Evolutionary conservation across 768 basidiomycete species (phyloP).

Genomic region (Polyporus arcularius): DNA sequence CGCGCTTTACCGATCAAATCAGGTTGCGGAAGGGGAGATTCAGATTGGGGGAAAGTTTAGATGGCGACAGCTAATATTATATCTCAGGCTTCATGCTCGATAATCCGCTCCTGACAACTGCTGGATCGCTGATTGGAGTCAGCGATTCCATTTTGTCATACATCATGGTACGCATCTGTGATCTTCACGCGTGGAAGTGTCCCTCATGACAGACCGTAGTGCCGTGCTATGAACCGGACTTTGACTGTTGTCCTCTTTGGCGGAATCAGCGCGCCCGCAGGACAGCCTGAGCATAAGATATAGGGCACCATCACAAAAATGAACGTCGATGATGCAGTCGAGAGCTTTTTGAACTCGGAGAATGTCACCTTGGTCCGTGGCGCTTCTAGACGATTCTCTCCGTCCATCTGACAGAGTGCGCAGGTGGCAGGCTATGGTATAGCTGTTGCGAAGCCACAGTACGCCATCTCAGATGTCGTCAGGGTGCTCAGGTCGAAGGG

Average conservation of each 20-base stretch:
- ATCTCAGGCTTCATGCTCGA: slow-evolving; percentile 80
- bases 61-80: background rate
- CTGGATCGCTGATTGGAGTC: slow-evolving; percentile 87
- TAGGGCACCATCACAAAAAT: slow-evolving; percentile 81
- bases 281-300: slow-evolving; percentile 63
- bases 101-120: slow-evolving; percentile 78
- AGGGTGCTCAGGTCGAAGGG: slow-evolving; percentile 70
- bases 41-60: too few species aligned
- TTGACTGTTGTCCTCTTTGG: slow-evolving; percentile 85
- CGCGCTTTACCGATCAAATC: background rate
- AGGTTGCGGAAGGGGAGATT: slow-evolving; percentile 73
- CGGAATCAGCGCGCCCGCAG: slow-evolving; percentile 64
- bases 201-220: slow-evolving; percentile 46
- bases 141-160: slow-evolving; percentile 90
- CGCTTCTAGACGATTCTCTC: background rate
- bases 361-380: slow-evolving; percentile 71
- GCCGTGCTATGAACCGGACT: slow-evolving; percentile 91
- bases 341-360: slow-evolving; percentile 75
- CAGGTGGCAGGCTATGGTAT: slow-evolving; percentile 87
- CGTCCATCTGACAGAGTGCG: background rate
- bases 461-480: slow-evolving; percentile 71
- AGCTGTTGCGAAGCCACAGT: slow-evolving; percentile 91
- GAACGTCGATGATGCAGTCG: slow-evolving; percentile 78
- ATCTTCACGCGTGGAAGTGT: background rate
- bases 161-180: slow-evolving; percentile 72